These are phyloP conservation scores for Ochromonas danica DNA, from an alignment of 108 stramenopile species.

Conservation along the genomic window DNA sequence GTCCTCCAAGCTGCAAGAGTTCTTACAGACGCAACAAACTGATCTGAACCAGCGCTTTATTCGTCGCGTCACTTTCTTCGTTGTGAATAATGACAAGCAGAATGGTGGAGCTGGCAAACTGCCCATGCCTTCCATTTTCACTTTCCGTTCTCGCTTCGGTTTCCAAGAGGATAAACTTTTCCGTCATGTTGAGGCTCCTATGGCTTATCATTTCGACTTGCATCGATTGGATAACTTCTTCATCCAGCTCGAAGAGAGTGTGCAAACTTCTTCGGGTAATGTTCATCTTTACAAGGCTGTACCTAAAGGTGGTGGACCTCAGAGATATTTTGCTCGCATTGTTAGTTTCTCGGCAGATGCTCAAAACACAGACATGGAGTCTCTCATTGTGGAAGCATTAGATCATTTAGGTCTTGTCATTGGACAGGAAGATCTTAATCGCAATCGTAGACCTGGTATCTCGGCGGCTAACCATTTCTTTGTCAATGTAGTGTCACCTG, in stretches of 20 bases:
- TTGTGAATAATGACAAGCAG: slow-evolving; percentile 6
- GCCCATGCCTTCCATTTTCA: slow-evolving; percentile 77
- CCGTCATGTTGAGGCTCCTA: slow-evolving; percentile 87
- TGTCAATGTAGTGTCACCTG: slow-evolving; percentile 76
- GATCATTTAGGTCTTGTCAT: slow-evolving; percentile 78
- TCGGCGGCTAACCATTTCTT: slow-evolving; percentile 81
- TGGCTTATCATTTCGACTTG: slow-evolving; percentile 83
- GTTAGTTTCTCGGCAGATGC: slow-evolving; percentile 58
- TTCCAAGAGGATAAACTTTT: slow-evolving; percentile 86
- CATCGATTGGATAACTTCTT: slow-evolving; percentile 82
- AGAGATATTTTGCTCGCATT: slow-evolving; percentile 75
- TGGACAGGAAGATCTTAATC: slow-evolving; percentile 36
- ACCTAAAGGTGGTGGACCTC: slow-evolving; percentile 71
- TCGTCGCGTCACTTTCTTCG: slow-evolving; percentile 44
- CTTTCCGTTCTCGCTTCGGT: slow-evolving; percentile 69
- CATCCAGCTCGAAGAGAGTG: slow-evolving; percentile 68
- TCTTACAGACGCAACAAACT: neutral
- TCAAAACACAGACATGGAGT: slow-evolving; percentile 57
- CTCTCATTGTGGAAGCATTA: slow-evolving; percentile 86
- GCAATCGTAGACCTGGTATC: neutral
- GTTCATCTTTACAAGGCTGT: slow-evolving; percentile 88
- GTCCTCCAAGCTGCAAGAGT: neutral
- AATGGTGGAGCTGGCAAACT: slow-evolving; percentile 29
- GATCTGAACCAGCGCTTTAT: neutral
- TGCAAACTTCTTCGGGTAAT: slow-evolving; percentile 72